Percentiles rank a stretch among this genome's conserved stretches.
These are phyloP conservation scores for Brassica incana DNA, from an alignment of 345 rosid genomes.

Conservation along the genomic window DNA sequence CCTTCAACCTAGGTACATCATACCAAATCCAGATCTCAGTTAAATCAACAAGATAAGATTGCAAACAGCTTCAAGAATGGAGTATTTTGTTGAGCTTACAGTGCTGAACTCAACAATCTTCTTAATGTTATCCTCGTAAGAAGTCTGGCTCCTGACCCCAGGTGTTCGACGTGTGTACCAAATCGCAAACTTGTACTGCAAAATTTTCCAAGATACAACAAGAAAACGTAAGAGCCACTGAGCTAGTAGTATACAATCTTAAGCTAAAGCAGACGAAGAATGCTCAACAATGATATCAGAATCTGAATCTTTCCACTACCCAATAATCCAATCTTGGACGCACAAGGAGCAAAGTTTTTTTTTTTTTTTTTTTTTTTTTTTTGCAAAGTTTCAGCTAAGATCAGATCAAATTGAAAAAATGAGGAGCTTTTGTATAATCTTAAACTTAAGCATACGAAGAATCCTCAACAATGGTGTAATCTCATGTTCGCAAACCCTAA, in stretches of 20 bases:
- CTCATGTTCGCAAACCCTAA: conserved; percentile 1
- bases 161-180: conserved; percentile 98
- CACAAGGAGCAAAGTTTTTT: not conserved
- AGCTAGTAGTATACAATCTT: not conserved
- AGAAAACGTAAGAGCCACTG: not conserved
- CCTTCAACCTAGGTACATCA: not conserved
- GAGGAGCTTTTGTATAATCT: not conserved
- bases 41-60: not conserved
- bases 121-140: conserved; percentile 95
- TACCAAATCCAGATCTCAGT: not conserved
- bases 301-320: conserved; percentile 19
- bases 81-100: conserved; percentile 44
- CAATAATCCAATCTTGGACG: not conserved
- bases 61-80: not conserved
- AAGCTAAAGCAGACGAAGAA: not conserved
- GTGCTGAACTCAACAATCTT: conserved; percentile 89
- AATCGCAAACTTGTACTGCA: conserved; percentile 81
- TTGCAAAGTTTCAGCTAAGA: conserved; percentile 8
- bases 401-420: not conserved
- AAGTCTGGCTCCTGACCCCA: conserved; percentile 81
- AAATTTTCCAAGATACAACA: conserved; percentile 18
- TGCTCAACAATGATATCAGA: not conserved
- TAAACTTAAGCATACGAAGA: not conserved
- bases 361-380: too few relatives aligned
- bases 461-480: not conserved